Percentiles rank a stretch among this genome's conserved stretches.
Conservation (phyloP, 257 asterid species). For the Nicotiana tomentosiformis region DNA sequence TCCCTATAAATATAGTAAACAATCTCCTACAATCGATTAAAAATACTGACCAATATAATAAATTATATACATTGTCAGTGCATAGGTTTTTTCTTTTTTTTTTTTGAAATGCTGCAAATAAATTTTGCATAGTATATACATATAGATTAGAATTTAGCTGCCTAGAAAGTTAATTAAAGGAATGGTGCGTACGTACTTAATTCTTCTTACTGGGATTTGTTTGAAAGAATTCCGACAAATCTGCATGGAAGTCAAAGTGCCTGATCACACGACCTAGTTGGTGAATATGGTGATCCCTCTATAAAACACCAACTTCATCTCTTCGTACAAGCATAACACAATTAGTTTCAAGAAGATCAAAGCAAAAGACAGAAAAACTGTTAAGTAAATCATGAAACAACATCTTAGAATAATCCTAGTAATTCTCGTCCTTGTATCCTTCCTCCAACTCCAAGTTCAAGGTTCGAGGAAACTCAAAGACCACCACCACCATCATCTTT, state of each 20-base stretch:
- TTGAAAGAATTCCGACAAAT: background rate
- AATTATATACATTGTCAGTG: too few relatives aligned
- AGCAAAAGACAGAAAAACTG: constrained; percentile 4
- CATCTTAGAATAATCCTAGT: constrained; percentile 2
- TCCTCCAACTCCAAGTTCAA: background rate
- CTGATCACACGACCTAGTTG: constrained; percentile 2
- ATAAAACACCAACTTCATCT: background rate
- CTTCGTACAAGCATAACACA: background rate
- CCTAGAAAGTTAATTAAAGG: background rate
- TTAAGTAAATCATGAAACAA: background rate
- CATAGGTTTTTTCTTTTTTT: too few relatives aligned
- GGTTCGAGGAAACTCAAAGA: constrained; percentile 10
- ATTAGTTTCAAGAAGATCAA: background rate
- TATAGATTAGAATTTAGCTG: background rate
- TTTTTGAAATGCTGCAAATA: background rate
- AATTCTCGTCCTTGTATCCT: background rate
- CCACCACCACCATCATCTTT: background rate
- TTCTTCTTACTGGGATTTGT: background rate
- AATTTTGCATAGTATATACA: background rate
- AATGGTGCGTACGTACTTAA: background rate
- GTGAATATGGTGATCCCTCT: background rate
- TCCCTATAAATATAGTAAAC: too few relatives aligned
- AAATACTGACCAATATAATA: too few relatives aligned
- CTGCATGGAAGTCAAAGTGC: constrained; percentile 11
- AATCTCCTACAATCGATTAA: too few relatives aligned